Evolutionary conservation across 495 filamentous ascomycete species (phyloP), one percentile per base, ranked within the genome.

Genomic region (Polyplosphaeria fusca): DNA sequence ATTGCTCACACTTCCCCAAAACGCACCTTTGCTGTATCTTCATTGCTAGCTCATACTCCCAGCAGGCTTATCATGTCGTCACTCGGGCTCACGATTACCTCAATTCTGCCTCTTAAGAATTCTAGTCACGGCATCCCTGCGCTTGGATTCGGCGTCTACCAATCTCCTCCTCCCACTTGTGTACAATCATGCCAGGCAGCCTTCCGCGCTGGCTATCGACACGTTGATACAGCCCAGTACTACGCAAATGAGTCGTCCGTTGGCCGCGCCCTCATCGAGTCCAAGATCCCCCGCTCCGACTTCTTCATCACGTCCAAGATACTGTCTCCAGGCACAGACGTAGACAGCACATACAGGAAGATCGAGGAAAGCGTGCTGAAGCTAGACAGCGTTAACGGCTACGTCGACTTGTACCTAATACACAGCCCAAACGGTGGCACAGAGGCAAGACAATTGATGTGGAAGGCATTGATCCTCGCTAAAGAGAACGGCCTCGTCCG

Each of bases 131-230:
- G 72, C 44, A 85, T 87, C 40, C 87, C 85, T 24, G 75, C 73
- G 45, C 77, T 91, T n/a, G 86, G 87, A 13, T 89, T 90, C 63
- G 86, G 86, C 37, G 84, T 89, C 63, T 89, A 84, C 68, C 78
- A 77, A 45, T 82, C 80, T 11, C 74, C 73, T 9, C 45, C 68
- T 16, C 53, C 72, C 20, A 73, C 77, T 50, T 85, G 80, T 67
- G 72, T 77, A 14, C 61, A 76, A 23, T 83, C 84, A 4, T 79
- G 76, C 58, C 70, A 77, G n/a, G 76, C 74, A 28, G 86, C 86
- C n/a, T 71, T 89, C 26, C 66, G 77, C 4, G 67, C 73, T 4
- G 85, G 86, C 44, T 88, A 88, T 72, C 79, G 84, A 35, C 84
- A 86, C 70, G 85, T 89, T 57, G 86, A 89, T 68, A 84, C 84